Percentiles rank a stretch among this genome's conserved stretches.
Conservation (phyloP, 2,329 filamentous ascomycete genomes). For the Chaetomiaceae sp. region DNA sequence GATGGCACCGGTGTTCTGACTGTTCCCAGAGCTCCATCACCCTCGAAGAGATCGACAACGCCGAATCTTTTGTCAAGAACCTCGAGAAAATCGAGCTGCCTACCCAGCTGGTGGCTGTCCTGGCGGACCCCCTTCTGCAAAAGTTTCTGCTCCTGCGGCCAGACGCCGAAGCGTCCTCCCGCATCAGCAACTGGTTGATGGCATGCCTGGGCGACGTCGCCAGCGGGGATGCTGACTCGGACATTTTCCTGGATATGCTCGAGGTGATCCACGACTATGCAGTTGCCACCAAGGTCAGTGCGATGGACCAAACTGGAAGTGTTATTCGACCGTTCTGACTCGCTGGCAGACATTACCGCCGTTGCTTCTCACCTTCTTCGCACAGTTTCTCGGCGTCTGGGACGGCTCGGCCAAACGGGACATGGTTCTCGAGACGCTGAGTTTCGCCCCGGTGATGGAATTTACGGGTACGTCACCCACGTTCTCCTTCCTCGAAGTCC, state of each 20-base stretch:
- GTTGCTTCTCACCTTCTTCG: slow-evolving; percentile 47
- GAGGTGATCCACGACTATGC: slow-evolving; percentile 54
- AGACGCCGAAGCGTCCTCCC: slow-evolving; percentile 44
- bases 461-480: slow-evolving; percentile 44
- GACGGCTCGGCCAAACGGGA: slow-evolving; percentile 53
- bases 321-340: slow-evolving; percentile 19
- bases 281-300: slow-evolving; percentile 49
- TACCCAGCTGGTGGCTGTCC: slow-evolving; percentile 72
- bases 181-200: slow-evolving; percentile 57
- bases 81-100: slow-evolving; percentile 77
- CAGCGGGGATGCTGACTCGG: slow-evolving; percentile 46
- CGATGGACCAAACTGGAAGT: neutral
- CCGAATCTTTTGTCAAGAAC: slow-evolving; percentile 63
- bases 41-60: slow-evolving; percentile 73
- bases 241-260: slow-evolving; percentile 50
- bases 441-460: slow-evolving; percentile 52
- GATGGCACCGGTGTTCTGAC: slow-evolving; percentile 16
- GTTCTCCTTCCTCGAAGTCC: neutral
- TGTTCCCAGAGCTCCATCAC: slow-evolving; percentile 52
- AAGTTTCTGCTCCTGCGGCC: slow-evolving; percentile 67
- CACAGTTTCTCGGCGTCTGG: slow-evolving; percentile 55
- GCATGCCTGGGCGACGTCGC: slow-evolving; percentile 54
- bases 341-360: slow-evolving; percentile 41
- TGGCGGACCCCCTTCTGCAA: slow-evolving; percentile 72
- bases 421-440: slow-evolving; percentile 54